Base-by-base conservation (phyloP, 2,329 filamentous ascomycete genomes). In the Aspergillus brasiliensis region DNA sequence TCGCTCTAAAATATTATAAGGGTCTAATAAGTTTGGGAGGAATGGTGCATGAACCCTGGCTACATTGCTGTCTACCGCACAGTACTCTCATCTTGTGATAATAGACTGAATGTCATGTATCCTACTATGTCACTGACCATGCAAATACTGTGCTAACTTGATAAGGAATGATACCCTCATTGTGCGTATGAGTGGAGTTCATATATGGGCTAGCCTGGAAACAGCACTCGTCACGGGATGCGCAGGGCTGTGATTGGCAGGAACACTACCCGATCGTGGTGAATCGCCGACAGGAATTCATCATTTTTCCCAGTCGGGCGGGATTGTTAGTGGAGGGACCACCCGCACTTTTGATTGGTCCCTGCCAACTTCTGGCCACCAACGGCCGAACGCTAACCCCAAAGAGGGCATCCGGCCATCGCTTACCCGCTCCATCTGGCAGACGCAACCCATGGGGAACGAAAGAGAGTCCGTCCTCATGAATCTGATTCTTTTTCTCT, bases 341-440 rank as follows among this genome's bases (percentile, higher is more conserved):
- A 8, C 0, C 8, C 7, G 23, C 10, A 11, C 21, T 11, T 13
- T 1, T 37, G 42, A 61, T 61, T 61, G 59, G 59, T 2, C 13
- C 17, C 37, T 61, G 59, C 59, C 59, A 61, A 61, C 31, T 56
- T 61, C 34, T 48, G 38, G 11, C 25, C 28, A 44, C 15, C 28
- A 34, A 49, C n/a, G 52, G n/a, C 52, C 8, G 27, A 23, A 10
- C 15, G 25, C 51, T 44, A 54, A 44, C 13, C 51, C 31, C 51
- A 2, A 42, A 28, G 7, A 8, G 21, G 40, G 34, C 13, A 13
- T 17, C 23, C 31, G 23, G 27, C 17, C 54, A 15, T 44, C 8
- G 8, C 38, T 19, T 40, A 40, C 38, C 38, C 38, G 38, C 38
- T 8, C 38, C n/a, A 40, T 40, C 38, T 40, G 38, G 38, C 38